Conservation (phyloP, 306 rosid species). For the Castanopsis chinensis region DNA sequence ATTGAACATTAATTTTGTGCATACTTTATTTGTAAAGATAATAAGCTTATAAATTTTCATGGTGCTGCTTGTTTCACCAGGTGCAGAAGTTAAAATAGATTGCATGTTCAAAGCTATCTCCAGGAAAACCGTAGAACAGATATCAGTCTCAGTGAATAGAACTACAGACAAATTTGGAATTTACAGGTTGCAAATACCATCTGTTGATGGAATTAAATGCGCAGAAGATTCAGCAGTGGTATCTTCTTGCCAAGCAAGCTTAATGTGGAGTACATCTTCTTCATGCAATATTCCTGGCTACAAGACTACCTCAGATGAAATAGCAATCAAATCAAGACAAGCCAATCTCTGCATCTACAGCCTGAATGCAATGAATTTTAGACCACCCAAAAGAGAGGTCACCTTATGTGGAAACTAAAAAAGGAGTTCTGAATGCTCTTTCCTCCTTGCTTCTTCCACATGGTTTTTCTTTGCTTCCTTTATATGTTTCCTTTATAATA, state of each 20-base stretch:
- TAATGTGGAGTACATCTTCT: slow-evolving; percentile 63
- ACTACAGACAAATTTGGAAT: slow-evolving; percentile 77
- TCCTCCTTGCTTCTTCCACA: neutral
- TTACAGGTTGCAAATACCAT: slow-evolving; percentile 82
- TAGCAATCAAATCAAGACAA: slow-evolving; percentile 64
- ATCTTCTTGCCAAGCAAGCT: slow-evolving; percentile 73
- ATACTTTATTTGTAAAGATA: neutral
- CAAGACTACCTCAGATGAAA: slow-evolving; percentile 71
- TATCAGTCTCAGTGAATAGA: slow-evolving; percentile 80
- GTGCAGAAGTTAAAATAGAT: slow-evolving; percentile 78
- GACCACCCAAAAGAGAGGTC: slow-evolving; percentile 63
- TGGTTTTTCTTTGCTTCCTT: neutral
- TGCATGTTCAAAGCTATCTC: slow-evolving; percentile 78
- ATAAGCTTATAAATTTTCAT: neutral
- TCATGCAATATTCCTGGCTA: slow-evolving; percentile 89
- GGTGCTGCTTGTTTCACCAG: slow-evolving; percentile 28
- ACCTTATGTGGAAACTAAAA: slow-evolving; percentile 54
- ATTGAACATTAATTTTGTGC: neutral
- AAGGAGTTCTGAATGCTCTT: neutral
- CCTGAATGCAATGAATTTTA: slow-evolving; percentile 72
- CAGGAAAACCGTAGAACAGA: slow-evolving; percentile 62
- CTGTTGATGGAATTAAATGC: slow-evolving; percentile 88
- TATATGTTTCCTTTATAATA: neutral
- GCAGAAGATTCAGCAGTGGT: slow-evolving; percentile 74
- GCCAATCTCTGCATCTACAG: slow-evolving; percentile 88